Evolutionary conservation across 345 rosid genomes (phyloP), one percentile per base, ranked within the genome.

Genomic region (Acer negundo): DNA sequence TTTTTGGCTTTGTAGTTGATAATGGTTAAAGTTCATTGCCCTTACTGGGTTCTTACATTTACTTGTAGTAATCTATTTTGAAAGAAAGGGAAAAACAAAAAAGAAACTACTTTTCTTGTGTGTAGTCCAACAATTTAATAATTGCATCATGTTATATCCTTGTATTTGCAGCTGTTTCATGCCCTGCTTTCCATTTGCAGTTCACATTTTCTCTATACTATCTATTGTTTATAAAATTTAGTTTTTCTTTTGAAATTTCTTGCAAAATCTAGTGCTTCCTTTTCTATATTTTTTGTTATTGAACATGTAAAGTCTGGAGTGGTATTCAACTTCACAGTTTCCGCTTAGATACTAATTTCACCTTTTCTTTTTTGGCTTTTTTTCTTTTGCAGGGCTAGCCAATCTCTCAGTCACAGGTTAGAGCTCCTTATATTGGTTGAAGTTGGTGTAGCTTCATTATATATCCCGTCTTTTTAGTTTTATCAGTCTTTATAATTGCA

Each of bases 391-490:
- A 93, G 98, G 98, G 67, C 83, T 93, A 81, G 93, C 91, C 78
- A 93, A 93, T 84, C 98, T 93, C 83, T 90, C 98, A 44, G 75
- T 89, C 78, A 75, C 93, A 87, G 98, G 98, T 93, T 80, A 85
- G 91, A 81, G 77, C 80, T 84, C 78, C 47, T 80, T 87, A 82
- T 63, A n/a, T 68, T 35, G 63, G 31, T 81, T 78, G 42, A 67
- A 20, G 17, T 67, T 77, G 71, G 58, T 79, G 62, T 75, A 66
- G n/a, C 49, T 62, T 67, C 47, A 10, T 22, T 7, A 46, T 13
- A 28, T 28, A 28, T 47, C 64, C 65, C 19, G 38, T 69, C 24
- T 56, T 11, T 10, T 22, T 20, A 22, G 20, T 61, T 68, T 66
- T 72, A 42, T 72, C 56, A 17, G 64, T 55, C 62, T 49, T 38